Base-by-base conservation (phyloP, 441 rosid genomes). In the Viola pubescens region DNA sequence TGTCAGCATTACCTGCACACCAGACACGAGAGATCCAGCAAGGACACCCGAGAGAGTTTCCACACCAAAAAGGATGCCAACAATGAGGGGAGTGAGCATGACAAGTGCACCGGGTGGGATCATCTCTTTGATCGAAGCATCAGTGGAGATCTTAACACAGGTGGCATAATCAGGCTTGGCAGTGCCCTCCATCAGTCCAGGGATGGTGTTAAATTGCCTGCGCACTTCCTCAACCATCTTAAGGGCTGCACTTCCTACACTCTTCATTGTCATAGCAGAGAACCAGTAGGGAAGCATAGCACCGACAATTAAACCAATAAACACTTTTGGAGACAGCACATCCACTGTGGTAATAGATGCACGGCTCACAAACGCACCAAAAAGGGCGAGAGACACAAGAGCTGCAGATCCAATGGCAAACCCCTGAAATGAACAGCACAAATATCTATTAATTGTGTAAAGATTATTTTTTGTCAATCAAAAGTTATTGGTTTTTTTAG, bases 231-330 rank as follows among this genome's bases (percentile, higher is more conserved):
- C 88, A 12, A 81, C 88, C 88, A 83, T 82, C 78, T 83, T 85
- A 14, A 85, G 62, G n/a, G 85, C 88, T 41, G 87, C 88, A 69
- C 88, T 83, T 60, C 91, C 88, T 3, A 85, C 91, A 56, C 87
- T 85, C 81, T 85, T 85, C 85, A 85, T 83, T 56, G 87, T 85
- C 89, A 81, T 81, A 52, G 87, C 91, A 45, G 88, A 85, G 66
- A 82, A 85, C 88, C 86, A 81, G 62, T 74, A 85, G 40, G 91
- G 91, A 55, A 85, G 88, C 91, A 83, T 85, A 5, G 79, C 85
- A 58, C 85, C 89, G 12, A 82, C 85, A 2, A 85, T 60, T 66
- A 82, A 70, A 56, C 91, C 85, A 16, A 85, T 73, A 45, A 85
- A 82, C 7, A 82, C 88, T 65, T 81, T 82, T 13, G 91, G 86